Evolutionary conservation across 1,284 basidiomycete genomes (phyloP).

Genomic region (Boletus holoroseus): DNA sequence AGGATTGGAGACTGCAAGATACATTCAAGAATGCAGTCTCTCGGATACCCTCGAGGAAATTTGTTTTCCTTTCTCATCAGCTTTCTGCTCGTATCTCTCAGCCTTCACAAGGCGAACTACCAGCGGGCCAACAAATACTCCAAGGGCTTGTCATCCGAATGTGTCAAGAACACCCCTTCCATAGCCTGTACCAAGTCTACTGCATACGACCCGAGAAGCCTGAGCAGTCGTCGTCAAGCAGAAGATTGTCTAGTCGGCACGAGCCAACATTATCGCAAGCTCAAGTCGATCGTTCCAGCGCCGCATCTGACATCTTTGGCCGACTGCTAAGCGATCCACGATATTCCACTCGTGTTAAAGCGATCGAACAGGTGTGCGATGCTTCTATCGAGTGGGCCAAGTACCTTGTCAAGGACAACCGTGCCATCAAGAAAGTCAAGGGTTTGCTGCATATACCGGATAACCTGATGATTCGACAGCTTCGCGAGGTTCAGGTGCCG

Average conservation of each 20-base stretch:
- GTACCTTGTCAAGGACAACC: constrained; percentile 41
- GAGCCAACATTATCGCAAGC: constrained; percentile 34
- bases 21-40: constrained; percentile 49
- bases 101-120: constrained; percentile 29
- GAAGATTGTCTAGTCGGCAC: constrained; percentile 42
- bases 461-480: constrained; percentile 40
- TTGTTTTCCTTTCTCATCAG: constrained; percentile 89
- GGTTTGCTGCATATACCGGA: constrained; percentile 38
- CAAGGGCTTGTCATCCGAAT: constrained; percentile 68
- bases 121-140: constrained; percentile 59
- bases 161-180: constrained; percentile 89
- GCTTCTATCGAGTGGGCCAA: constrained; percentile 83
- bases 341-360: constrained; percentile 41
- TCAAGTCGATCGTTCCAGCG: constrained; percentile 51
- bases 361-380: constrained; percentile 64
- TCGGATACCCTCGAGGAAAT: constrained; percentile 81
- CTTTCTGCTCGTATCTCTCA: constrained; percentile 79
- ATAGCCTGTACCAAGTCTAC: constrained; percentile 87
- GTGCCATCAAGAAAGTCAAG: constrained; percentile 24
- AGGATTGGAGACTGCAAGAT: constrained; percentile 50
- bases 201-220: constrained; percentile 50
- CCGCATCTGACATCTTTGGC: constrained; percentile 68
- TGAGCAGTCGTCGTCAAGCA: constrained; percentile 19
- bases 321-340: constrained; percentile 45
- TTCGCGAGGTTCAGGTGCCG: constrained; percentile 66